Percentiles rank a stretch among this genome's conserved stretches.
phyloP scores from a whole-genome alignment of 192 early-diverging fungal species.

The Borealophlyctis nickersoniae region DNA sequence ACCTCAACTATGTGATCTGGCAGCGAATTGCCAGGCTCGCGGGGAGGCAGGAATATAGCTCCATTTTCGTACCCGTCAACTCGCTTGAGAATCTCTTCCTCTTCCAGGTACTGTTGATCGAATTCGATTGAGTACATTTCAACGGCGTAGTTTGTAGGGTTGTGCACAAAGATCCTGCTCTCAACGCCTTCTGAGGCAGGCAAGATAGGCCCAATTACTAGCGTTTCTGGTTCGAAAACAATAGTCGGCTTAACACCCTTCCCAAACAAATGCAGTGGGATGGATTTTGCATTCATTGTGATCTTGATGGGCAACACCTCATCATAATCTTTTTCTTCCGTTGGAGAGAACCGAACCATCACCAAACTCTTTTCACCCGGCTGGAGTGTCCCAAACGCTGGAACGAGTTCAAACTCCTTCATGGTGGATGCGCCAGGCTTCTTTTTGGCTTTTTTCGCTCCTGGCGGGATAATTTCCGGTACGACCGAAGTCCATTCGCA shows the following conservation, averaged over 20 bases:
- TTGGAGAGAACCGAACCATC: conserved; percentile 41
- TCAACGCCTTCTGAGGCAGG: conserved; percentile 51
- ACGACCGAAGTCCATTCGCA: conserved; percentile 49
- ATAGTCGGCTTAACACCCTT: conserved; percentile 37
- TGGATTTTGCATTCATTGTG: conserved; percentile 41
- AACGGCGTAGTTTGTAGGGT: conserved; percentile 46
- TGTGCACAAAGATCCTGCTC: conserved; percentile 39
- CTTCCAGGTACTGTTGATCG: conserved; percentile 52
- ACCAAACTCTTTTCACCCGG: conserved; percentile 45
- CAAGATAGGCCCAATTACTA: conserved; percentile 47
- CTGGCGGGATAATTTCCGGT: not conserved
- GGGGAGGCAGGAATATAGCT: conserved; percentile 40
- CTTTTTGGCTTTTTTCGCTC: conserved; percentile 25
- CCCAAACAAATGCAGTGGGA: conserved; percentile 38
- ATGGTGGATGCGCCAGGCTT: conserved; percentile 9
- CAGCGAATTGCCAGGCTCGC: conserved; percentile 41
- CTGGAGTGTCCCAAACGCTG: conserved; percentile 38
- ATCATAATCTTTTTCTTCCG: conserved; percentile 46
- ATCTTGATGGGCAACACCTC: conserved; percentile 43
- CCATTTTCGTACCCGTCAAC: conserved; percentile 42
- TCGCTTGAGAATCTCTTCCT: conserved; percentile 44
- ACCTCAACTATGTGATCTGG: conserved; percentile 39
- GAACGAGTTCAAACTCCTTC: conserved; percentile 49
- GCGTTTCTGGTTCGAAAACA: conserved; percentile 45
- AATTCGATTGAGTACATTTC: conserved; percentile 56